phyloP scores from a whole-genome alignment of 2,329 filamentous ascomycete species.

The Phialophora macrospora region DNA sequence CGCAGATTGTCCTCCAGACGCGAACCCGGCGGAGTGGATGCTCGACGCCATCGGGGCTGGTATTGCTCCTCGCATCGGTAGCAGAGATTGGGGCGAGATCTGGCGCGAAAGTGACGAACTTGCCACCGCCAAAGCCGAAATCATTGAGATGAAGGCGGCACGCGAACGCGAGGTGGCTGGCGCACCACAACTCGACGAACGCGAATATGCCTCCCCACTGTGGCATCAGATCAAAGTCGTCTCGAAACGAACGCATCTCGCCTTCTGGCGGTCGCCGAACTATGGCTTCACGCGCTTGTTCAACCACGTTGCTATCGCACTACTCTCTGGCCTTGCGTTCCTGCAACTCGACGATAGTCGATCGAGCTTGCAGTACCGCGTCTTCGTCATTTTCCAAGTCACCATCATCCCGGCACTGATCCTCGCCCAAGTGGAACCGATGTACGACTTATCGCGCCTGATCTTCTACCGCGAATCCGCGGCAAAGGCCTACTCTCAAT shows the following conservation, averaged over 20 bases:
- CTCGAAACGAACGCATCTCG: conserved; percentile 71
- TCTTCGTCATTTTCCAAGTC: conserved; percentile 90
- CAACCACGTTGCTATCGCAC: conserved; percentile 77
- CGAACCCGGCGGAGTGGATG: conserved; percentile 59
- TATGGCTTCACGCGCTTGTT: conserved; percentile 88
- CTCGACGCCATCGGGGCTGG: conserved; percentile 73
- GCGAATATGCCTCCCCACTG: conserved; percentile 81
- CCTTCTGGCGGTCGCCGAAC: conserved; percentile 85
- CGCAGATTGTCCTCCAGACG: conserved; percentile 57
- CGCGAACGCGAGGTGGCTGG: conserved; percentile 57
- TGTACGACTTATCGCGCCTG: conserved; percentile 77
- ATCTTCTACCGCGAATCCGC: conserved; percentile 86
- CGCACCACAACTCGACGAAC: conserved; percentile 59
- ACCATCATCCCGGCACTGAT: conserved; percentile 81
- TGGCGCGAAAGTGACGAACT: conserved; percentile 77
- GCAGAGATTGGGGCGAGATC: conserved; percentile 78
- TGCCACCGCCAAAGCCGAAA: conserved; percentile 67
- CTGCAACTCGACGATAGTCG: conserved; percentile 77
- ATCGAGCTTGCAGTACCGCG: conserved; percentile 77
- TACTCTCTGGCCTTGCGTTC: conserved; percentile 80
- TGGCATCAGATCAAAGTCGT: conserved; percentile 79
- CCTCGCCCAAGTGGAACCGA: conserved; percentile 80
- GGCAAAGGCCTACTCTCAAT: conserved; percentile 82
- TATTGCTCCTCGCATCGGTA: conserved; percentile 71
- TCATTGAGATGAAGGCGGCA: conserved; percentile 67